A percentile compares a stretch with the other conserved stretches of the same genome.
These are phyloP conservation scores for Rhizomucor pusillus DNA, from an alignment of 371 early-diverging fungal genomes.

Conservation along the genomic window DNA sequence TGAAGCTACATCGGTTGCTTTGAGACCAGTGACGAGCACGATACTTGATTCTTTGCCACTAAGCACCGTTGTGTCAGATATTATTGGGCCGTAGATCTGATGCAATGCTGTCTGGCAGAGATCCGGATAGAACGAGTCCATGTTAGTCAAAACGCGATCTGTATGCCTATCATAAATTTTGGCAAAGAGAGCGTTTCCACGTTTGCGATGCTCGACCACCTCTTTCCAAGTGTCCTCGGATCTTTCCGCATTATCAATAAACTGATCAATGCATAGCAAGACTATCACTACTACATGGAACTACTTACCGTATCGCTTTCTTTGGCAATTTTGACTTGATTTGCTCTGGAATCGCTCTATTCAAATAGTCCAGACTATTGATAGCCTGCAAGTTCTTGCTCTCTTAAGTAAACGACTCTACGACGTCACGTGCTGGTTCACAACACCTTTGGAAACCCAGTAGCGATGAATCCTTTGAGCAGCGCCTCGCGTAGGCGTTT, in stretches of 20 bases:
- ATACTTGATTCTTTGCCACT: slow-evolving; percentile 31
- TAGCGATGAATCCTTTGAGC: slow-evolving; percentile 32
- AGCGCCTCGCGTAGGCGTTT: slow-evolving; percentile 34
- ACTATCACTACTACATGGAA: neutral
- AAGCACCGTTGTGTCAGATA: slow-evolving; percentile 24
- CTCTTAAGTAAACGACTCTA: neutral
- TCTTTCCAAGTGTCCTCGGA: slow-evolving; percentile 74
- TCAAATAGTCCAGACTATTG: slow-evolving; percentile 29
- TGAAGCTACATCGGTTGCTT: slow-evolving; percentile 23
- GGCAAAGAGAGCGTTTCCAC: slow-evolving; percentile 32
- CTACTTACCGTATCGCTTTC: slow-evolving; percentile 10
- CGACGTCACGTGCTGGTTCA: neutral
- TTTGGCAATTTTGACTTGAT: slow-evolving; percentile 13
- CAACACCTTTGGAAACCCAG: slow-evolving; percentile 41
- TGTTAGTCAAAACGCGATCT: slow-evolving; percentile 24
- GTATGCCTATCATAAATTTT: slow-evolving; percentile 35
- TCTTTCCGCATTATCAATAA: neutral
- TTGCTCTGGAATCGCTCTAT: slow-evolving; percentile 22
- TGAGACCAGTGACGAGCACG: slow-evolving; percentile 25
- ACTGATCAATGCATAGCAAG: neutral
- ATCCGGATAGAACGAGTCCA: slow-evolving; percentile 29
- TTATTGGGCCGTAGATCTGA: slow-evolving; percentile 32
- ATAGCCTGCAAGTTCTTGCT: slow-evolving; percentile 21
- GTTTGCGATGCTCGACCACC: slow-evolving; percentile 63
- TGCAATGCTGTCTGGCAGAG: slow-evolving; percentile 31